Conservation (phyloP, 192 early-diverging fungal species). For the Thamnidium elegans region DNA sequence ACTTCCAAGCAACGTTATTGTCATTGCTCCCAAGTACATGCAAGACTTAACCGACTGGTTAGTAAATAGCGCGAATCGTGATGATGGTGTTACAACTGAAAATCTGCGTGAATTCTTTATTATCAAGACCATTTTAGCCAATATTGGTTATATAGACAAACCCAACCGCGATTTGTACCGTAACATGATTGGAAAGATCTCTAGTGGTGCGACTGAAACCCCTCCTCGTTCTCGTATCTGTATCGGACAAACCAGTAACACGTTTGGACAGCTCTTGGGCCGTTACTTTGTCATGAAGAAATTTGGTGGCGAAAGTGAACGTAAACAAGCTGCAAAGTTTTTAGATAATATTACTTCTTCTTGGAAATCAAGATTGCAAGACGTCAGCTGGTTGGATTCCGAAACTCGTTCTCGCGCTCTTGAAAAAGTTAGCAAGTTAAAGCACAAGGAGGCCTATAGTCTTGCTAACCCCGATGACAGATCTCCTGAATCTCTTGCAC, state of each 20-base stretch:
- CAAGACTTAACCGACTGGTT: conserved; percentile 40
- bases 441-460: conserved; percentile 63
- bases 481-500: conserved; percentile 40
- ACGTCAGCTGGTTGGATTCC: conserved; percentile 46
- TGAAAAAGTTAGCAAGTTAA: conserved; percentile 38
- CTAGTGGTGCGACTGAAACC: conserved; percentile 15
- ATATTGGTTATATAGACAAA: conserved; percentile 4
- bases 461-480: conserved; percentile 53
- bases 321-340: conserved; percentile 36
- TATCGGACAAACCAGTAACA: background rate
- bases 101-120: conserved; percentile 40
- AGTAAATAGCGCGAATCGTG: conserved; percentile 11
- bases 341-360: conserved; percentile 35
- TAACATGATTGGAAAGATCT: conserved; percentile 3
- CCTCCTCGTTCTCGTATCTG: conserved; percentile 44
- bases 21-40: conserved; percentile 46
- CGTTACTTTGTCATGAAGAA: conserved; percentile 43
- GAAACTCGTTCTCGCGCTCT: conserved; percentile 37
- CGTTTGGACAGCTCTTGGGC: conserved; percentile 31
- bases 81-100: background rate
- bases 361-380: conserved; percentile 30
- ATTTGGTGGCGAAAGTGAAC: conserved; percentile 47
- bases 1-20: conserved; percentile 44
- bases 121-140: background rate
- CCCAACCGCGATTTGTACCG: background rate